Conservation (phyloP, 306 rosid genomes). For the Castanospermum australe region DNA sequence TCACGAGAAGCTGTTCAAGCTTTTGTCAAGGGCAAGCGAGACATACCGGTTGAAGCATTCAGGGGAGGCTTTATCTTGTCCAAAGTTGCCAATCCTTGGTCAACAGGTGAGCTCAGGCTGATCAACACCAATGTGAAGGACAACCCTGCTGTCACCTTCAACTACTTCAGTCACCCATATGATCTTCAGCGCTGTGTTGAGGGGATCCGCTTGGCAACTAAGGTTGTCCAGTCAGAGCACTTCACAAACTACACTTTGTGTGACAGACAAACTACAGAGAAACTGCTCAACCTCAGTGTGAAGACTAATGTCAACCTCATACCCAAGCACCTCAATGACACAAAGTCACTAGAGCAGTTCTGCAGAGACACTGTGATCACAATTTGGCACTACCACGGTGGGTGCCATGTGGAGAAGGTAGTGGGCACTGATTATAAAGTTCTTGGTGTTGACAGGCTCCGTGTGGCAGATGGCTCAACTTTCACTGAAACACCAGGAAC, state of each 20-base stretch:
- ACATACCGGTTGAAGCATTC: slow-evolving; percentile 78
- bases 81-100: slow-evolving; percentile 69
- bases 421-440: slow-evolving; percentile 57
- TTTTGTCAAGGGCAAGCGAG: slow-evolving; percentile 45
- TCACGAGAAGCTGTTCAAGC: slow-evolving; percentile 64
- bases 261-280: slow-evolving; percentile 46
- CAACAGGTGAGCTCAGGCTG: slow-evolving; percentile 71
- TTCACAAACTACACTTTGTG: slow-evolving; percentile 65
- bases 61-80: slow-evolving; percentile 86
- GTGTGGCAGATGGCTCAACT: slow-evolving; percentile 84
- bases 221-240: slow-evolving; percentile 62
- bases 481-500: slow-evolving; percentile 86
- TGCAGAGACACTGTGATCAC: slow-evolving; percentile 90
- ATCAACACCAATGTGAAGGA: slow-evolving; percentile 65
- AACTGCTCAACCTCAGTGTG: slow-evolving; percentile 62
- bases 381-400: slow-evolving; percentile 99
- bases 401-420: slow-evolving; percentile 83
- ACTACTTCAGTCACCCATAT: slow-evolving; percentile 77
- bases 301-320: slow-evolving; percentile 78
- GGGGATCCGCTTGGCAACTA: slow-evolving; percentile 61
- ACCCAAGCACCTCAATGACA: slow-evolving; percentile 72
- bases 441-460: slow-evolving; percentile 70
- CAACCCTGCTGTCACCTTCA: slow-evolving; percentile 85
- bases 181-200: slow-evolving; percentile 82
- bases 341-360: slow-evolving; percentile 71